Percentiles rank a stretch among this genome's conserved stretches.
Evolutionary conservation across 192 early-diverging fungal species (phyloP).

Genomic region (Piromyces sp.): DNA sequence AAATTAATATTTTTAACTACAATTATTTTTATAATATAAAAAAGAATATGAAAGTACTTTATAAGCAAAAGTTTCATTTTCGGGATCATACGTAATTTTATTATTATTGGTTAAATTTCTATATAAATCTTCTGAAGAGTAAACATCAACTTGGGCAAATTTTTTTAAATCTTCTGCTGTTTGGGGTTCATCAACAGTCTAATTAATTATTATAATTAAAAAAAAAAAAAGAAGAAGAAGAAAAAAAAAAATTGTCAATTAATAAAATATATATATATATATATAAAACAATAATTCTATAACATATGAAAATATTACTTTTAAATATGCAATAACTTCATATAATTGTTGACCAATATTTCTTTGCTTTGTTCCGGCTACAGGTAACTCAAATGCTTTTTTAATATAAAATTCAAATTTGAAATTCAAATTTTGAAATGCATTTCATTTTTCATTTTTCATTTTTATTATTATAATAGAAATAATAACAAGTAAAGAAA

Average conservation of each 20-base stretch:
- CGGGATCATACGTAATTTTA: conserved; percentile 40
- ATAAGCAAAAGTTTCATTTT: conserved; percentile 45
- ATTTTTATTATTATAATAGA: too few relatives aligned
- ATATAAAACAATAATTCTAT: too few relatives aligned
- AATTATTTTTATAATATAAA: too few relatives aligned
- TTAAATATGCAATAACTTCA: not conserved
- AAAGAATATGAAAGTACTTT: conserved; percentile 26
- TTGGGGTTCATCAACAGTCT: not conserved
- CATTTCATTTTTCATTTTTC: too few relatives aligned
- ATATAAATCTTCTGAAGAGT: not conserved
- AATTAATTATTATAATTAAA: too few relatives aligned
- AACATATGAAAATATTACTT: not conserved
- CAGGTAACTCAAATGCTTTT: not conserved
- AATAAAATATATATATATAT: too few relatives aligned
- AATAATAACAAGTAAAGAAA: too few relatives aligned
- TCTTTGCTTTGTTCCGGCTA: not conserved
- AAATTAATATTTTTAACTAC: not conserved
- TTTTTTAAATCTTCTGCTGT: not conserved
- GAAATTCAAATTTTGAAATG: not conserved
- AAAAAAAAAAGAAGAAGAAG: too few relatives aligned
- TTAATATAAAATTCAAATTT: not conserved
- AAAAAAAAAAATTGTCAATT: too few relatives aligned
- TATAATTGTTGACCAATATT: not conserved
- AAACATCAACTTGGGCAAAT: not conserved
- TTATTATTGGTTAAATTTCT: conserved; percentile 6